Evolutionary conservation across 148 eudicot species (phyloP).

Genomic region (Silene uniflora): DNA sequence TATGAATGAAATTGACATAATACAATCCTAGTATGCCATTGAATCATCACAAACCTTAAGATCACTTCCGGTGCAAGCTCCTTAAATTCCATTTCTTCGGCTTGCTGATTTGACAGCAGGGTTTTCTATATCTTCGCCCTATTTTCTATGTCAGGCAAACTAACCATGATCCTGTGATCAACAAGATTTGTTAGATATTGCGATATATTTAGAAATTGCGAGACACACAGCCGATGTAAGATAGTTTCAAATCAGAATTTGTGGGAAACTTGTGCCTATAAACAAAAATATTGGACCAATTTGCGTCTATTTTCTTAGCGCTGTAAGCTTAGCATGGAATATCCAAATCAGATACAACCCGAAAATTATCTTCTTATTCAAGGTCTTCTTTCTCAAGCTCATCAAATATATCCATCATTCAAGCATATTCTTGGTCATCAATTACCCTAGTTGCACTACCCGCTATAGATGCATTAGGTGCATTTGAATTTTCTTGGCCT

Average conservation of each 20-base stretch:
- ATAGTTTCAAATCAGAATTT: too few relatives aligned
- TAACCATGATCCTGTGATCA: constrained; percentile 75
- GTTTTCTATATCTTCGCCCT: constrained; percentile 80
- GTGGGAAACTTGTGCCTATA: too few relatives aligned
- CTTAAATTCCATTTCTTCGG: constrained; percentile 61
- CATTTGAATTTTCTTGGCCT: constrained; percentile 23
- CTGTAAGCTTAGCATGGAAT: too few relatives aligned
- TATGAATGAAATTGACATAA: neutral
- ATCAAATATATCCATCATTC: constrained; percentile 49
- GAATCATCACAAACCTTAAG: constrained; percentile 54
- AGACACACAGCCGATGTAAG: too few relatives aligned
- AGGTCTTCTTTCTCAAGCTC: constrained; percentile 76
- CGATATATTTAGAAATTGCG: neutral
- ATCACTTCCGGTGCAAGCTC: constrained; percentile 97
- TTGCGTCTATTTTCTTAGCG: too few relatives aligned
- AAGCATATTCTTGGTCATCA: constrained; percentile 52
- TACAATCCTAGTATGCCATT: neutral
- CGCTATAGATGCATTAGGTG: constrained; percentile 26
- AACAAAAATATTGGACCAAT: constrained; percentile 25
- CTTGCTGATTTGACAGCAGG: constrained; percentile 65
- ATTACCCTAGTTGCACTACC: constrained; percentile 24
- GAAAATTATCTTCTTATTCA: constrained; percentile 38
- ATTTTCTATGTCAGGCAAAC: constrained; percentile 67
- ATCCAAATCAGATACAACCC: too few relatives aligned
- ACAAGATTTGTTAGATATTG: constrained; percentile 4